Percentiles rank a stretch among this genome's conserved stretches.
phyloP scores from a whole-genome alignment of 164 flowering plant species.

The Vitis rupestris region DNA sequence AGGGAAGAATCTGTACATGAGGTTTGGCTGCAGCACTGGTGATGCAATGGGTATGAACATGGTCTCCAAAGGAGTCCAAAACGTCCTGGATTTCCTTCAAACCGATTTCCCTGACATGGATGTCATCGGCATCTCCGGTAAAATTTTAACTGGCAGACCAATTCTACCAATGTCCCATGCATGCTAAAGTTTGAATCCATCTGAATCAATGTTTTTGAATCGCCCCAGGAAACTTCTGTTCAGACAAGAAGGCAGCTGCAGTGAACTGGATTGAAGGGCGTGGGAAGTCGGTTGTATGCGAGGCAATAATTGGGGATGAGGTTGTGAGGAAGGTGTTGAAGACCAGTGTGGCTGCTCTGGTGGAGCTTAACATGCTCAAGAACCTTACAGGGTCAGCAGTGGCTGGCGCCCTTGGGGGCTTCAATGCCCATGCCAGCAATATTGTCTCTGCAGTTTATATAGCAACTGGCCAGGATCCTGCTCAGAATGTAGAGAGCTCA shows the following conservation, averaged over 20 bases:
- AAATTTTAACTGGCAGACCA: too few species aligned
- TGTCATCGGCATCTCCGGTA: constrained; percentile 34
- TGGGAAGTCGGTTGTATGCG: constrained; percentile 35
- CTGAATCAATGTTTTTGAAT: too few species aligned
- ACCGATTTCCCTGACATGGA: constrained; percentile 35
- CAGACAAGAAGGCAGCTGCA: constrained; percentile 34
- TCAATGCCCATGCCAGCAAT: constrained; percentile 36
- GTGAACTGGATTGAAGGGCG: constrained; percentile 39
- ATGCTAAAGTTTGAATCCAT: too few species aligned
- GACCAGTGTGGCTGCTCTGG: constrained; percentile 24
- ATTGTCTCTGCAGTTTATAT: constrained; percentile 29
- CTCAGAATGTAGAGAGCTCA: constrained; percentile 34
- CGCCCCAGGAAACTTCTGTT: constrained; percentile 23
- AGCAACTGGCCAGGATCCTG: constrained; percentile 39
- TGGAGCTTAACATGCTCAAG: constrained; percentile 37
- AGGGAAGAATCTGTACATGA: constrained; percentile 30
- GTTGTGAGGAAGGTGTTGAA: constrained; percentile 30
- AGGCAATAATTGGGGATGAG: constrained; percentile 27
- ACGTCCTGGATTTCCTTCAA: constrained; percentile 28
- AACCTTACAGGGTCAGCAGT: constrained; percentile 36
- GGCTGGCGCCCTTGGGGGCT: constrained; percentile 34
- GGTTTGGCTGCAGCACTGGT: constrained; percentile 36
- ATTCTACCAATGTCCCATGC: too few species aligned
- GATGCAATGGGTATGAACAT: constrained; percentile 46
- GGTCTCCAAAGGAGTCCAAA: constrained; percentile 40